Evolutionary conservation across 2,329 filamentous ascomycete species (phyloP).

Genomic region (Lojkania enalia): DNA sequence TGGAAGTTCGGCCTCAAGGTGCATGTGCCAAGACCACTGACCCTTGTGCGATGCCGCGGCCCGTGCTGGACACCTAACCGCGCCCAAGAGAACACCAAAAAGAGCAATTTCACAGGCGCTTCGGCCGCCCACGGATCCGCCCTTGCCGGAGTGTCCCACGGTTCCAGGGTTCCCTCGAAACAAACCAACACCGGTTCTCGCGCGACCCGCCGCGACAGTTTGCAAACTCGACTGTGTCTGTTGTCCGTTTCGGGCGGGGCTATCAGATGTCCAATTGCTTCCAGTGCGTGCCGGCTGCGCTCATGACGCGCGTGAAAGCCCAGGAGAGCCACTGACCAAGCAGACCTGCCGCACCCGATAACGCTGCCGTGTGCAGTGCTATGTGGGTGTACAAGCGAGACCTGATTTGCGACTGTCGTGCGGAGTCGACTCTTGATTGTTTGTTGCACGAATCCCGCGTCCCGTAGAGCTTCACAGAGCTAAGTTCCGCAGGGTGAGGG

Average conservation of each 20-base stretch:
- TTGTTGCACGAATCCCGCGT: conserved; percentile 8
- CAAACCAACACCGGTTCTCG: not conserved
- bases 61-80: conserved; percentile 1
- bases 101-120: conserved; percentile 1
- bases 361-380: conserved; percentile 3
- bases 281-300: too few species aligned
- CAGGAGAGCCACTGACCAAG: conserved; percentile 7
- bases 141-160: conserved; percentile 4
- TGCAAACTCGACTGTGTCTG: too few species aligned
- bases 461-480: conserved; percentile 14
- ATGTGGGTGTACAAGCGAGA: conserved; percentile 13
- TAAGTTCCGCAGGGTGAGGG: conserved; percentile 6
- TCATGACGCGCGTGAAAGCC: conserved; percentile 25
- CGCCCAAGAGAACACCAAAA: not conserved
- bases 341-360: not conserved
- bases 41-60: not conserved
- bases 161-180: conserved; percentile 2
- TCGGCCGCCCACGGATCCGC: conserved; percentile 3
- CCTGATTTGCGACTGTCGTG: conserved; percentile 19
- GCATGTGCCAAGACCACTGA: conserved; percentile 1
- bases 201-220: too few species aligned
- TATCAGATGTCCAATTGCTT: not conserved
- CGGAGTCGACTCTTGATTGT: conserved; percentile 7
- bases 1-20: conserved; percentile 1
- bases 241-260: not conserved